Evolutionary conservation across 306 rosid species (phyloP).

Genomic region (Corylus heterophylla): DNA sequence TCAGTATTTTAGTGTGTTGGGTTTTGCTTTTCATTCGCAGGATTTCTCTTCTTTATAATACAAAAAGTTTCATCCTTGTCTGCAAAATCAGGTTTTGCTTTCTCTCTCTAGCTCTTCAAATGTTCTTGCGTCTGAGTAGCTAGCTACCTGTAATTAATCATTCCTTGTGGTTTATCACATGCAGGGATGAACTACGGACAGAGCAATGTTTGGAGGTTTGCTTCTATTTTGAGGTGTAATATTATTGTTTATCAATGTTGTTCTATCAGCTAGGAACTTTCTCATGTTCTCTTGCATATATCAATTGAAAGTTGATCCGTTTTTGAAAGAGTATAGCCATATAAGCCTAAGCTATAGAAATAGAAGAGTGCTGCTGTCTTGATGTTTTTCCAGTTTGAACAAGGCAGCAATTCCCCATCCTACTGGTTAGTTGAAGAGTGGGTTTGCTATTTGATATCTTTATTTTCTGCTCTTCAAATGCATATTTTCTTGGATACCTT

Average conservation of each 20-base stretch:
- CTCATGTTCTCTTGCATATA: background rate
- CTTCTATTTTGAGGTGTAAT: background rate
- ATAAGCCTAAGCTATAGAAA: background rate
- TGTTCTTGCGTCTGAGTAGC: background rate
- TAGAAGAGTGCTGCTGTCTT: background rate
- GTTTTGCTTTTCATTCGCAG: background rate
- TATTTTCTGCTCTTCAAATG: background rate
- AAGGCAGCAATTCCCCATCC: conserved; percentile 1
- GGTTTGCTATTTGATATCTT: background rate
- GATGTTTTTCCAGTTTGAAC: background rate
- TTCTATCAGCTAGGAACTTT: background rate
- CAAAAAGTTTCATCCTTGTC: background rate
- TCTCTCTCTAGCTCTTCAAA: background rate
- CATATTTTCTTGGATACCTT: background rate
- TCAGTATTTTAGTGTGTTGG: background rate
- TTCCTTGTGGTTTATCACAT: background rate
- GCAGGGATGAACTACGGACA: background rate
- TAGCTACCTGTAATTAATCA: background rate
- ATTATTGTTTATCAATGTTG: background rate
- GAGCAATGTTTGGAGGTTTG: conserved; percentile 4
- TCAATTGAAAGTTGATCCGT: background rate
- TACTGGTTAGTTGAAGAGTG: background rate
- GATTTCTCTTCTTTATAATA: background rate
- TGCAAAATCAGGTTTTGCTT: conserved; percentile 16
- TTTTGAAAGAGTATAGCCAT: conserved; percentile 1